Percentiles rank a stretch among this genome's conserved stretches.
These are phyloP conservation scores for bread wheat (Triticum aestivum) DNA, from an alignment of 176 grass and related monocot genomes.

Conservation along the genomic window IWGSC_CS_RefSeq_v2.1 NC_057801.1:358028040-358028539, in stretches of 20 bases:
- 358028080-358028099: not conserved
- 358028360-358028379: not conserved
- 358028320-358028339: not conserved
- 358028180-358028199: constrained; percentile 1
- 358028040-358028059: not conserved
- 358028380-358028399: not conserved
- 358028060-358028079: constrained; percentile 2
- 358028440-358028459: not conserved
- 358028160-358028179: constrained; percentile 10
- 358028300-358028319: not conserved
- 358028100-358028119: not conserved
- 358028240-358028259: not conserved
- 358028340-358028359: constrained; percentile 3
- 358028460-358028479: not conserved
- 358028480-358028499: not conserved
- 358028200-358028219: constrained; percentile 1
- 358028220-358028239: constrained; percentile 1
- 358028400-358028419: not conserved
- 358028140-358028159: not conserved
- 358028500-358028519: too few relatives aligned
- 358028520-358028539: too few relatives aligned
- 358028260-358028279: not conserved
- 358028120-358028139: not conserved
- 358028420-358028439: not conserved
- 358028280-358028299: not conserved